Evolutionary conservation across 768 basidiomycete genomes (phyloP).

Genomic region (Tubosaeta brunneosetosa): DNA sequence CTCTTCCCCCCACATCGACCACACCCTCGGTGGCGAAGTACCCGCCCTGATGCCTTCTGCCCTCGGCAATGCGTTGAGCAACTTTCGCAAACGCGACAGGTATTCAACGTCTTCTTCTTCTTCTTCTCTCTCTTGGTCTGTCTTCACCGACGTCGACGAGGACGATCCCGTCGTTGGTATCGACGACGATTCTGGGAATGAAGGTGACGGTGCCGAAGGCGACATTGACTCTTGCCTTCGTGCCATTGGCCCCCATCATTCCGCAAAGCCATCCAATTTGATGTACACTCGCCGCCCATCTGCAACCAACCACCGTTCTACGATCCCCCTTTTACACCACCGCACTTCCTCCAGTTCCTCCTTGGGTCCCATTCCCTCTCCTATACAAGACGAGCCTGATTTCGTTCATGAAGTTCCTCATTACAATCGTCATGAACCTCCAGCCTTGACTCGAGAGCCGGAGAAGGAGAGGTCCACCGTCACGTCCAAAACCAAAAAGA

Average conservation of each 20-base stretch:
- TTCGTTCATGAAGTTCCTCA: conserved; percentile 34
- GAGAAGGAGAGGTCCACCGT: conserved; percentile 27
- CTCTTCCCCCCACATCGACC: conserved; percentile 60
- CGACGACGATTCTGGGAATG: conserved; percentile 31
- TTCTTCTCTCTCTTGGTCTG: conserved; percentile 64
- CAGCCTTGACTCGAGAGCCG: conserved; percentile 24
- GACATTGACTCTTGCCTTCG: conserved; percentile 41
- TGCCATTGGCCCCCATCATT: conserved; percentile 34
- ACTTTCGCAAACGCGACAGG: conserved; percentile 42
- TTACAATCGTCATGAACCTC: conserved; percentile 29
- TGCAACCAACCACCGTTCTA: conserved; percentile 62
- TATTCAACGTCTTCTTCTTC: conserved; percentile 62
- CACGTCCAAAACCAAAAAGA: conserved; percentile 42
- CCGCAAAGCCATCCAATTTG: conserved; percentile 41
- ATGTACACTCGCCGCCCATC: conserved; percentile 69
- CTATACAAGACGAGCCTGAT: conserved; percentile 41
- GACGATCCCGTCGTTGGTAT: conserved; percentile 34
- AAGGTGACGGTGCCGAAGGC: conserved; percentile 31
- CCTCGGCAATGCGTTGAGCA: conserved; percentile 51
- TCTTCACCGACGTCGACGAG: conserved; percentile 61
- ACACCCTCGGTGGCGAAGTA: conserved; percentile 53
- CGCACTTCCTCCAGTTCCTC: conserved; percentile 43
- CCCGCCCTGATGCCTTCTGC: conserved; percentile 58
- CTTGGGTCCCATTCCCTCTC: conserved; percentile 29
- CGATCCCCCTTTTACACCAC: conserved; percentile 51